Evolutionary conservation across 2,329 filamentous ascomycete species (phyloP).

Genomic region (Cercospora nicotianae): DNA sequence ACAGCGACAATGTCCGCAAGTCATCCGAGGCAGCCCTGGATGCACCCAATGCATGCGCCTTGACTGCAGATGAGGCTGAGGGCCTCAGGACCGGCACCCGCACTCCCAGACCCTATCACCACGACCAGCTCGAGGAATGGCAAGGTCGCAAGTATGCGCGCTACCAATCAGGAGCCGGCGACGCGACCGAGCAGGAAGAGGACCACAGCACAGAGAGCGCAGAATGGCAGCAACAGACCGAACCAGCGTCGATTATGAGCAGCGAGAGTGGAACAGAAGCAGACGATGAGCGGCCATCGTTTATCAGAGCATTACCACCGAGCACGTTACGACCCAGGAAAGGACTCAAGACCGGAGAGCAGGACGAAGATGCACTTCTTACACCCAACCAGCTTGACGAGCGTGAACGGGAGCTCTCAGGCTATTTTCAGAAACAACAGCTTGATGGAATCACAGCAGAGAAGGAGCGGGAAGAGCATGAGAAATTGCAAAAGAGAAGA

Average conservation of each 20-base stretch:
- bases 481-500: slow-evolving; percentile 75
- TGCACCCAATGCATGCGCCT: slow-evolving; percentile 6
- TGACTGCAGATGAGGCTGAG: slow-evolving; percentile 24
- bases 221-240: slow-evolving; percentile 26
- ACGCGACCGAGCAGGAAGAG: neutral
- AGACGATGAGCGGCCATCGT: slow-evolving; percentile 76
- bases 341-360: slow-evolving; percentile 63
- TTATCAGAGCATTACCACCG: slow-evolving; percentile 80
- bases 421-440: slow-evolving; percentile 40
- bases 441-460: slow-evolving; percentile 38
- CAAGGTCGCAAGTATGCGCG: slow-evolving; percentile 15
- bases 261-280: slow-evolving; percentile 95
- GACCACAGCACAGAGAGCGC: slow-evolving; percentile 1
- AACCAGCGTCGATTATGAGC: slow-evolving; percentile 53
- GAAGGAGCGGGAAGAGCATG: slow-evolving; percentile 47
- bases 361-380: slow-evolving; percentile 46
- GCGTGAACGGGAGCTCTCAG: slow-evolving; percentile 43
- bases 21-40: slow-evolving; percentile 7
- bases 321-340: slow-evolving; percentile 73
- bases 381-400: slow-evolving; percentile 51
- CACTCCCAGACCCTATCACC: slow-evolving; percentile 35
- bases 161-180: neutral
- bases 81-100: slow-evolving; percentile 24
- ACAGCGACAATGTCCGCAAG: slow-evolving; percentile 3
- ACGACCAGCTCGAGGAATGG: slow-evolving; percentile 29